Percentiles rank a stretch among this genome's conserved stretches.
These are phyloP conservation scores for Oxytropis ochrocephala DNA, from an alignment of 306 rosid genomes.

Conservation along the genomic window DNA sequence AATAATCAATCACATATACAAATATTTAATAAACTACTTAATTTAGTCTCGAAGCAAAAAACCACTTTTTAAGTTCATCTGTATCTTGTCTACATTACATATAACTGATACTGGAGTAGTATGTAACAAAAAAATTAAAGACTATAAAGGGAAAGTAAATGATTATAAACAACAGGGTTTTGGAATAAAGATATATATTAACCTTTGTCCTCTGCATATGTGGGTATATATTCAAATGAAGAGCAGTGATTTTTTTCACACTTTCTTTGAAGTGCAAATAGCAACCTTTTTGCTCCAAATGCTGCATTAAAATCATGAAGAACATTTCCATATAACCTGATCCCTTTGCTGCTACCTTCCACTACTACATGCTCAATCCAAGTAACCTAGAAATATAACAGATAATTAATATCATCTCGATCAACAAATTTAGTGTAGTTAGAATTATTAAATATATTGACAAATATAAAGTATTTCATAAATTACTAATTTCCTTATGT, in stretches of 20 bases:
- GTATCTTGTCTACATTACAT: too few relatives aligned
- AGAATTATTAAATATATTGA: too few relatives aligned
- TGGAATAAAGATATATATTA: background rate
- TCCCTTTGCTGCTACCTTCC: conserved; percentile 33
- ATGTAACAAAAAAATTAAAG: too few relatives aligned
- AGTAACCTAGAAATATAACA: conserved; percentile 30
- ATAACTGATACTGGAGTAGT: too few relatives aligned
- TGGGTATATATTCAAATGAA: background rate
- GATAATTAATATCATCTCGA: background rate
- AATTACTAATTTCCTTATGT: too few relatives aligned
- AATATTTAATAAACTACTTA: too few relatives aligned
- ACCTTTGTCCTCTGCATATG: conserved; percentile 28
- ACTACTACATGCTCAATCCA: conserved; percentile 69
- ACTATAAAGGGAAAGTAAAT: too few relatives aligned
- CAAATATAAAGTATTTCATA: too few relatives aligned
- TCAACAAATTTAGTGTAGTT: background rate
- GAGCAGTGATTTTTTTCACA: conserved; percentile 37
- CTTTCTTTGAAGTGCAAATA: conserved; percentile 47
- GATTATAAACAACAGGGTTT: background rate
- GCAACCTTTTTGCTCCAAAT: conserved; percentile 69
- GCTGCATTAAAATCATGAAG: conserved; percentile 15
- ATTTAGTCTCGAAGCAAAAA: too few relatives aligned
- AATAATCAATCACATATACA: background rate
- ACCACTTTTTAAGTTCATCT: too few relatives aligned
- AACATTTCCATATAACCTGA: conserved; percentile 35